Conservation (phyloP, 202 grass and related monocot genomes). For the Setaria italica region DNA sequence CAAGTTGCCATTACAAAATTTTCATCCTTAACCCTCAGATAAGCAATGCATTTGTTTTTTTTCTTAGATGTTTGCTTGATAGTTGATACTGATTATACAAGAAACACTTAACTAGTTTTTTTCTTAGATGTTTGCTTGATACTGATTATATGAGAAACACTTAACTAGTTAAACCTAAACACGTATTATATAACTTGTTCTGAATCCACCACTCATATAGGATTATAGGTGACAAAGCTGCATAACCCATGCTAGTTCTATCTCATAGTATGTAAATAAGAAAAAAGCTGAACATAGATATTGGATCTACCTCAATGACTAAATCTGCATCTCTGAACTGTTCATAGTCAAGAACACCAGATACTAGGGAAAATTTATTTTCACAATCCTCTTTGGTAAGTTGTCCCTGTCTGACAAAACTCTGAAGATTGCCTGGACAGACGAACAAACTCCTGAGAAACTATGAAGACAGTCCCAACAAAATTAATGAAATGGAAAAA, state of each 20-base stretch:
- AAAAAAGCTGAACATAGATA: constrained; percentile 17
- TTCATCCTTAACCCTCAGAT: not conserved
- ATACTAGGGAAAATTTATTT: constrained; percentile 69
- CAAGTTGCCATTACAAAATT: constrained; percentile 4
- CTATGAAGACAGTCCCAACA: constrained; percentile 26
- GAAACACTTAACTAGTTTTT: not conserved
- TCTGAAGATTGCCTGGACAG: constrained; percentile 73
- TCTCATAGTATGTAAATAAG: constrained; percentile 12
- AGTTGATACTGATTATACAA: not conserved
- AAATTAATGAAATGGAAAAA: constrained; percentile 10
- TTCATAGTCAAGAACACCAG: constrained; percentile 81
- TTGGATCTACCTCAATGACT: constrained; percentile 77
- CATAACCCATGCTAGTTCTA: not conserved
- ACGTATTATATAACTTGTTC: not conserved
- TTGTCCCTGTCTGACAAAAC: constrained; percentile 68
- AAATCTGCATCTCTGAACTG: constrained; percentile 75
- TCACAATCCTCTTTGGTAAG: constrained; percentile 61
- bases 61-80: not conserved
- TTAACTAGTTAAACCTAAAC: not conserved
- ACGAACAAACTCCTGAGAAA: constrained; percentile 39
- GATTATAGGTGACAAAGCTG: constrained; percentile 15
- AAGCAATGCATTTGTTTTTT: not conserved
- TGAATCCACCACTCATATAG: constrained; percentile 3
- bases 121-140: not conserved
- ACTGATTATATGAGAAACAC: not conserved